A percentile compares a stretch with the other conserved stretches of the same genome.
These are phyloP conservation scores for Balamuthia mandrillaris DNA, from an alignment of 208 protist genomes.

Conservation along the genomic window DNA sequence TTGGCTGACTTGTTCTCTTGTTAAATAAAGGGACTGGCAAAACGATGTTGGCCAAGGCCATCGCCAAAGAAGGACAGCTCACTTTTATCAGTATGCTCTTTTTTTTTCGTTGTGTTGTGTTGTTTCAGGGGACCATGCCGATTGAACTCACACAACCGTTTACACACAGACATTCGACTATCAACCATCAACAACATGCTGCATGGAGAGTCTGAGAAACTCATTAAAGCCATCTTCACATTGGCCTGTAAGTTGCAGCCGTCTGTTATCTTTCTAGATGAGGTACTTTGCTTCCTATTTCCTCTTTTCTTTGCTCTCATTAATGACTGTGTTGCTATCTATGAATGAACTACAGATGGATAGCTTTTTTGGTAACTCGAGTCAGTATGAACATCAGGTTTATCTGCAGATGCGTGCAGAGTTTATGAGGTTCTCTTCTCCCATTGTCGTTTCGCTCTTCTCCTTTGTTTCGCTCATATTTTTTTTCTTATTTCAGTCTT, in stretches of 20 bases:
- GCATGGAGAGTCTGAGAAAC: no score
- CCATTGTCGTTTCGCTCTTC: not conserved
- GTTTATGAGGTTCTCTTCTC: no score
- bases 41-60: constrained; percentile 38
- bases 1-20: not conserved
- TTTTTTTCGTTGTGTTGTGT: no score
- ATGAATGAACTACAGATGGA: not conserved
- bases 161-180: no score
- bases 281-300: not conserved
- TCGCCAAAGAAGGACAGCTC: constrained; percentile 27
- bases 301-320: not conserved
- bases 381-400: not conserved
- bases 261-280: constrained; percentile 13
- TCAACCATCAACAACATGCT: no score
- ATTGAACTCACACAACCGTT: not conserved
- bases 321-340: not conserved
- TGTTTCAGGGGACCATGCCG: no score
- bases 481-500: not conserved
- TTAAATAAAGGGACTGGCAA: not conserved
- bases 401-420: no score
- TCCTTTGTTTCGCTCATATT: not conserved
- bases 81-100: constrained; percentile 28
- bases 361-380: constrained; percentile 2
- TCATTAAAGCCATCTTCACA: constrained; percentile 6
- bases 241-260: constrained; percentile 23